Evolutionary conservation across 2,329 filamentous ascomycete species (phyloP).

Genomic region (Neofusicoccum ribis): DNA sequence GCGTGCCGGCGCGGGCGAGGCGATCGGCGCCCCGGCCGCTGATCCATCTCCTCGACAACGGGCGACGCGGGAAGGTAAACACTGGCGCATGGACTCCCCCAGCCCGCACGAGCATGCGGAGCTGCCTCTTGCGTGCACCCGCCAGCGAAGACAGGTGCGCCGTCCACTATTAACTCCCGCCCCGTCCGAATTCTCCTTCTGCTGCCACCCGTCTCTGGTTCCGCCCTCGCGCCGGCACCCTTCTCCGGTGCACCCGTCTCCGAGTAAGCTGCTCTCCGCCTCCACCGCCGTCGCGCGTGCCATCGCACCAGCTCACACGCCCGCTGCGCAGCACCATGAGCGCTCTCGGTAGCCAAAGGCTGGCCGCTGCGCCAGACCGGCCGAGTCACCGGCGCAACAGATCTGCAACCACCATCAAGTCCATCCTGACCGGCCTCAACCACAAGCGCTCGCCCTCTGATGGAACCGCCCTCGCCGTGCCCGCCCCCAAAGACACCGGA

Average conservation of each 20-base stretch:
- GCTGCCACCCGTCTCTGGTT: slow-evolving; percentile 8
- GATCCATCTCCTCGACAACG: slow-evolving; percentile 15
- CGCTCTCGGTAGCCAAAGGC: slow-evolving; percentile 3
- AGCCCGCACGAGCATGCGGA: slow-evolving; percentile 14
- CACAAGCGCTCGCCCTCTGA: slow-evolving; percentile 51
- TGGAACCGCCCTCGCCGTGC: slow-evolving; percentile 29
- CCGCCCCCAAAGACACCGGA: slow-evolving; percentile 21
- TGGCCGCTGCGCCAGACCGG: slow-evolving; percentile 17
- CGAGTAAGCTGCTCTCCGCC: not conserved
- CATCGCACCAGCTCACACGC: slow-evolving; percentile 3
- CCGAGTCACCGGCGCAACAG: slow-evolving; percentile 40
- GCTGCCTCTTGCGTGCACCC: slow-evolving; percentile 6
- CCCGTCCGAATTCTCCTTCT: not conserved
- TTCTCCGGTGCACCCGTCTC: slow-evolving; percentile 9
- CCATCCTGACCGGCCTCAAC: slow-evolving; percentile 53
- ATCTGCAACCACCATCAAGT: slow-evolving; percentile 52
- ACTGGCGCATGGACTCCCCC: slow-evolving; percentile 7
- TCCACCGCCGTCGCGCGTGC: not conserved
- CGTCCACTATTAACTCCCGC: not conserved
- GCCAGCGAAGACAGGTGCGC: slow-evolving; percentile 9
- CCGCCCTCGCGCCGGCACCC: slow-evolving; percentile 1
- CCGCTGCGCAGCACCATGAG: slow-evolving; percentile 4
- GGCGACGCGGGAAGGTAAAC: slow-evolving; percentile 1
- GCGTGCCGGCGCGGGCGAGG: too few species aligned
- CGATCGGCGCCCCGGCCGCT: not conserved